Evolutionary conservation across 1,139 yeast species (phyloP).

Genomic region (Geotrichum fermentans): DNA sequence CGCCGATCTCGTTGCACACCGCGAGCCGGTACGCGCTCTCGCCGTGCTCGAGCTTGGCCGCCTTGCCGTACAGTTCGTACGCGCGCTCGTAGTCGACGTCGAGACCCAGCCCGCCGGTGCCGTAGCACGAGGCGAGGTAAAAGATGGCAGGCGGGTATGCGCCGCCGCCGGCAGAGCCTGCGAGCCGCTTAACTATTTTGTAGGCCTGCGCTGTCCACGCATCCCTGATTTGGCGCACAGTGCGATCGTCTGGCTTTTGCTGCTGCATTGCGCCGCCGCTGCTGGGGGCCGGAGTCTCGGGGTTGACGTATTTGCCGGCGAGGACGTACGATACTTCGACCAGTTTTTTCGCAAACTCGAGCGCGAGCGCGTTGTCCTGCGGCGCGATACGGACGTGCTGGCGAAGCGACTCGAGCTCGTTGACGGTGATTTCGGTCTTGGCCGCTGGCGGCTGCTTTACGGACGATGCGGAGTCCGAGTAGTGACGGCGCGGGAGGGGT

Average conservation of each 20-base stretch:
- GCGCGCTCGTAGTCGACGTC: constrained; percentile 56
- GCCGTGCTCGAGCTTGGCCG: constrained; percentile 53
- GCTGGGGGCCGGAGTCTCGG: constrained; percentile 28
- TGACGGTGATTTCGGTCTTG: constrained; percentile 28
- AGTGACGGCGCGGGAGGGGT: constrained; percentile 27
- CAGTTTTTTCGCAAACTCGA: constrained; percentile 38
- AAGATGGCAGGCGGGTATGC: constrained; percentile 49
- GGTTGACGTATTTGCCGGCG: constrained; percentile 33
- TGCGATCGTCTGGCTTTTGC: constrained; percentile 39
- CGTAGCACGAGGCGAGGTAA: constrained; percentile 56
- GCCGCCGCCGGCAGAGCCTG: constrained; percentile 40
- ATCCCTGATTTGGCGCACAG: constrained; percentile 48
- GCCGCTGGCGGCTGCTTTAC: no score
- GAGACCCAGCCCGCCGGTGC: constrained; percentile 50
- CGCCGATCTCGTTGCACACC: constrained; percentile 61
- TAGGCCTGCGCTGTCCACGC: constrained; percentile 52
- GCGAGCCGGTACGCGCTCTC: constrained; percentile 63
- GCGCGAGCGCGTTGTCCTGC: constrained; percentile 35
- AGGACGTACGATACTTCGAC: constrained; percentile 35
- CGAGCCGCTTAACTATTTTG: constrained; percentile 52
- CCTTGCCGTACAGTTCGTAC: constrained; percentile 51
- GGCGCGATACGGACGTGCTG: constrained; percentile 29
- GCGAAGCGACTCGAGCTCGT: constrained; percentile 33
- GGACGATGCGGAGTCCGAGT: background rate
- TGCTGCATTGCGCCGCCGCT: background rate